phyloP scores from a whole-genome alignment of 1,284 basidiomycete genomes.

The Exobasidium rhododendri region DNA sequence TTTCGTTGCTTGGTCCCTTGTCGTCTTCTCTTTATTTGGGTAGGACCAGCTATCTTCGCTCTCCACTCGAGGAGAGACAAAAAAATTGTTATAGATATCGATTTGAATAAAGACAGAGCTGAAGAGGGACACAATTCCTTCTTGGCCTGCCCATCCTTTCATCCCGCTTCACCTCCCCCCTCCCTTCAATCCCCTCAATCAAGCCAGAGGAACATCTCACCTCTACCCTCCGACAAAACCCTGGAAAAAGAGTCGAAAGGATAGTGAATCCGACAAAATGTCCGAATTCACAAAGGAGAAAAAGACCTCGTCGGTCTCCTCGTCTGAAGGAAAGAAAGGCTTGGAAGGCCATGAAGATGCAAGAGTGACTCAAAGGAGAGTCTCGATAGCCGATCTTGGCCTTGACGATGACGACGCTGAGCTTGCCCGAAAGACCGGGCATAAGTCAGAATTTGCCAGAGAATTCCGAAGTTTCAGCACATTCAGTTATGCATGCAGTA shows the following conservation, averaged over 20 bases:
- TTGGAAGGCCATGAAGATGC: slow-evolving; percentile 6
- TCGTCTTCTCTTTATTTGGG: no score
- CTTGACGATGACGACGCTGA: slow-evolving; percentile 38
- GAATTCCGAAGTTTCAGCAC: slow-evolving; percentile 53
- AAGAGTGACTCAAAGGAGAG: slow-evolving; percentile 1
- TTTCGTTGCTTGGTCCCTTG: no score
- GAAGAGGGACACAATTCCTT: no score
- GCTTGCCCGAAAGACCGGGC: slow-evolving; percentile 44
- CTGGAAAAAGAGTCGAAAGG: neutral
- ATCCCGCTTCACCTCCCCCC: neutral
- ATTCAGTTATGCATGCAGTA: slow-evolving; percentile 51
- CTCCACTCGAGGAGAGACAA: no score
- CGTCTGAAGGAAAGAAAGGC: neutral
- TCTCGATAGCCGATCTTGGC: neutral
- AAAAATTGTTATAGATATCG: no score
- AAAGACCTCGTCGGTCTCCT: neutral
- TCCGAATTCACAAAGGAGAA: neutral
- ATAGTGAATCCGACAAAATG: neutral
- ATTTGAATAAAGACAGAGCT: no score
- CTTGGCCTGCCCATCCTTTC: no score
- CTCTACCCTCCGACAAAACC: neutral
- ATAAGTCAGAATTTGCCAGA: slow-evolving; percentile 51
- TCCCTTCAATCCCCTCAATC: neutral
- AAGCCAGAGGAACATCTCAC: neutral
- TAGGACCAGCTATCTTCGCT: no score